phyloP scores from a whole-genome alignment of 2,329 filamentous ascomycete species.

The Tricladium varicosporioides region DNA sequence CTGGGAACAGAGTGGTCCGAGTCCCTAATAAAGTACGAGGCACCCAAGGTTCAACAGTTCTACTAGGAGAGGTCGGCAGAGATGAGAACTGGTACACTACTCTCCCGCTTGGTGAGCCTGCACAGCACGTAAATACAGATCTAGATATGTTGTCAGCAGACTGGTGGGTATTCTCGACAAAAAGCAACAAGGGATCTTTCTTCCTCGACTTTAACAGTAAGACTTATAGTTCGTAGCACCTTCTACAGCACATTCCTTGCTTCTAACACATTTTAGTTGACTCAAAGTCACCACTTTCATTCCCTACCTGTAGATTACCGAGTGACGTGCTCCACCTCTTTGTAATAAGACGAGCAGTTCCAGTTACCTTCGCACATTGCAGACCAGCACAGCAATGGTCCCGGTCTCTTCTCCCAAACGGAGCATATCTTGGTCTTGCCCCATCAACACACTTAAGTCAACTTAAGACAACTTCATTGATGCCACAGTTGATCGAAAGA shows the following conservation, averaged over 20 bases:
- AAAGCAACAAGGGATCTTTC: constrained; percentile 15
- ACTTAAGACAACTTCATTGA: constrained; percentile 12
- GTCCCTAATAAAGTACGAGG: constrained; percentile 16
- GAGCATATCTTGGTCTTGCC: constrained; percentile 23
- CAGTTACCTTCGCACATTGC: constrained; percentile 22
- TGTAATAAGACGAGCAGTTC: constrained; percentile 10
- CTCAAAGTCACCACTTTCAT: constrained; percentile 13
- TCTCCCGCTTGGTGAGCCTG: constrained; percentile 20
- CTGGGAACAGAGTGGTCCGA: constrained; percentile 19
- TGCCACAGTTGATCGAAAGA: constrained; percentile 19
- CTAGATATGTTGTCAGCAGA: constrained; percentile 25
- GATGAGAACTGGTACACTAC: constrained; percentile 22
- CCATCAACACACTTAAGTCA: constrained; percentile 18
- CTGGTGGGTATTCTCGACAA: constrained; percentile 20
- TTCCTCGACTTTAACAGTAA: constrained; percentile 19
- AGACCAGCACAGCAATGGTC: constrained; percentile 24
- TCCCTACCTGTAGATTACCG: constrained; percentile 20
- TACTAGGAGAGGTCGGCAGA: constrained; percentile 22
- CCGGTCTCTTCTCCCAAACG: constrained; percentile 17
- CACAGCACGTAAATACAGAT: constrained; percentile 22
- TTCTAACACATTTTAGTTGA: neutral
- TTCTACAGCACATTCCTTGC: neutral
- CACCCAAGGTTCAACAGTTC: constrained; percentile 15
- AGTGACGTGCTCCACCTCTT: constrained; percentile 18
- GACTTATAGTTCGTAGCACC: constrained; percentile 14